phyloP scores from a whole-genome alignment of 1,284 basidiomycete species.

The Malassezia furfur region DNA sequence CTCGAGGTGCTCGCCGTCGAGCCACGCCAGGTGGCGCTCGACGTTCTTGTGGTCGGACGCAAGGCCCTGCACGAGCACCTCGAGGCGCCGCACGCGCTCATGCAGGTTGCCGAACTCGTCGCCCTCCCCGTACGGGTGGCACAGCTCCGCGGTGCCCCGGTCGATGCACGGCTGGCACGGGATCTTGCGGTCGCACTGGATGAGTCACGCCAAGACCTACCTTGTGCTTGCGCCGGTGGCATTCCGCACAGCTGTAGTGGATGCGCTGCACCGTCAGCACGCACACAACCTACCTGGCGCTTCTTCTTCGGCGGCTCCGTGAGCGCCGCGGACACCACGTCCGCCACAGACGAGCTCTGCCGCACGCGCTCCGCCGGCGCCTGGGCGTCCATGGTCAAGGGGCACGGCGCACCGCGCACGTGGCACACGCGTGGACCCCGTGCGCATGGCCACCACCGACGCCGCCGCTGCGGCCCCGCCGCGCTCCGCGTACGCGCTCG shows the following conservation, averaged over 20 bases:
- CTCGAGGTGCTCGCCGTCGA: background rate
- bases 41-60: slow-evolving; percentile 30
- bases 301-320: slow-evolving; percentile 33
- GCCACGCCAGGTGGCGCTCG: background rate
- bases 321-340: slow-evolving; percentile 34
- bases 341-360: slow-evolving; percentile 21
- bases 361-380: background rate
- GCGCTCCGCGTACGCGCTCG: slow-evolving; percentile 1
- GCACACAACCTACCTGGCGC: slow-evolving; percentile 20
- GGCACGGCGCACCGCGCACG: background rate
- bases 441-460: no score
- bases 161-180: slow-evolving; percentile 42
- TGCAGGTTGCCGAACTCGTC: slow-evolving; percentile 41
- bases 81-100: slow-evolving; percentile 36
- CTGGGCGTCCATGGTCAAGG: background rate
- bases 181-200: slow-evolving; percentile 35
- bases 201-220: background rate
- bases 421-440: background rate
- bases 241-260: slow-evolving; percentile 44
- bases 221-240: slow-evolving; percentile 41
- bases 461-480: background rate
- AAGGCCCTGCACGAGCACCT: slow-evolving; percentile 42
- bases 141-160: slow-evolving; percentile 35
- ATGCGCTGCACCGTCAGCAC: slow-evolving; percentile 22
- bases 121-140: slow-evolving; percentile 38